phyloP scores from a whole-genome alignment of 257 asterid species.

The Thymus mandschuricus region DNA sequence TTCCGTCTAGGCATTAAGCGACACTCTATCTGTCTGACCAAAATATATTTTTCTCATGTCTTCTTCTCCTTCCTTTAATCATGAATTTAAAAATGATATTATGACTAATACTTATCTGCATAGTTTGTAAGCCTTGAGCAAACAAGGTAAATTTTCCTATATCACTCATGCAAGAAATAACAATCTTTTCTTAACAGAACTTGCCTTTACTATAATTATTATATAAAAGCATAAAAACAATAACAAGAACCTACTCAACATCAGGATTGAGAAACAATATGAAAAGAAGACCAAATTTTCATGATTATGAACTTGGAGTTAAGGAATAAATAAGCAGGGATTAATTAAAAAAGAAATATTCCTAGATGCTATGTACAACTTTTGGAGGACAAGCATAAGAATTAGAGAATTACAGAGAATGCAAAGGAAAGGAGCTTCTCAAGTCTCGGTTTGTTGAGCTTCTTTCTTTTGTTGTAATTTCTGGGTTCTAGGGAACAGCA shows the following conservation, averaged over 20 bases:
- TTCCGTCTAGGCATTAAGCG: no score
- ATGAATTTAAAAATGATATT: no score
- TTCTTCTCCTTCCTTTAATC: no score
- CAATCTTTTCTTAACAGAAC: not conserved
- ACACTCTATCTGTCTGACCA: no score
- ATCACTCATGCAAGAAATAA: not conserved
- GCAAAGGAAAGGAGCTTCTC: conserved; percentile 32
- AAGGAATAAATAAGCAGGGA: conserved; percentile 37
- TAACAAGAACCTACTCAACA: no score
- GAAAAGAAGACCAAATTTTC: conserved; percentile 17
- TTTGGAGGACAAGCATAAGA: conserved; percentile 29
- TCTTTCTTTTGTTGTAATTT: conserved; percentile 77
- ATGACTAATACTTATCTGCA: no score
- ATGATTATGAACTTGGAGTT: conserved; percentile 28
- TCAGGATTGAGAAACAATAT: not conserved
- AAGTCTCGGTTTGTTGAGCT: conserved; percentile 77
- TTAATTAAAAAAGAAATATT: conserved; percentile 26
- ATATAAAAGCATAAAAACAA: no score
- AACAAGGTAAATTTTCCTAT: not conserved
- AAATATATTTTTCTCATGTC: no score
- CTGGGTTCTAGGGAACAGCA: conserved; percentile 73
- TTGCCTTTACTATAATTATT: no score
- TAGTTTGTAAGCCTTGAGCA: no score
- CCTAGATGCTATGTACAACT: conserved; percentile 51
- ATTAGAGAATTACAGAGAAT: conserved; percentile 25